A percentile compares a stretch with the other conserved stretches of the same genome.
These are phyloP conservation scores for Phytophthora vignae DNA, from an alignment of 352 stramenopile genomes.

Conservation along the genomic window DNA sequence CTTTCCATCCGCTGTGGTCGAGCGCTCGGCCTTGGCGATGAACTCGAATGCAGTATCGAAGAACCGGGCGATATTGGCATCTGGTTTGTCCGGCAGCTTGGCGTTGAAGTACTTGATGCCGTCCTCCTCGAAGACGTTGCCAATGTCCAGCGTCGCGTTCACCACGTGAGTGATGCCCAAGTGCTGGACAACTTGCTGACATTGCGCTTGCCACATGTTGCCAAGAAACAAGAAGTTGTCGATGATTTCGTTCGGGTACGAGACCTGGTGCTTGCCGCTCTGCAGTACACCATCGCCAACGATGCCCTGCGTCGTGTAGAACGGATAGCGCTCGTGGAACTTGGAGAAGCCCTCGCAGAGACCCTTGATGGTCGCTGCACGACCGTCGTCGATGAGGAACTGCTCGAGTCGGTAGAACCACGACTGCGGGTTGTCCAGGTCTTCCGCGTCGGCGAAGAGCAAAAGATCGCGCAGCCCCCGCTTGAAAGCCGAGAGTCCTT, in stretches of 20 bases:
- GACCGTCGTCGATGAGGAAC: slow-evolving; percentile 57
- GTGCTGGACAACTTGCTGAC: slow-evolving; percentile 54
- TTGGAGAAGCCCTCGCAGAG: slow-evolving; percentile 47
- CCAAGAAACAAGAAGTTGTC: slow-evolving; percentile 72
- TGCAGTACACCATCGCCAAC: slow-evolving; percentile 35
- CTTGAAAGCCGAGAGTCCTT: slow-evolving; percentile 38
- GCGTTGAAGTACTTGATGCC: slow-evolving; percentile 70
- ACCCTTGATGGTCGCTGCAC: slow-evolving; percentile 53
- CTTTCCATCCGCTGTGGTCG: slow-evolving; percentile 12
- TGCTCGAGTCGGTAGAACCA: slow-evolving; percentile 49
- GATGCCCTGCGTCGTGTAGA: slow-evolving; percentile 58
- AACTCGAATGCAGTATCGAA: slow-evolving; percentile 63
- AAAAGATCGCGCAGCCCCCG: slow-evolving; percentile 63
- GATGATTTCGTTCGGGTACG: slow-evolving; percentile 79
- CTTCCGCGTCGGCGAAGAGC: slow-evolving; percentile 50
- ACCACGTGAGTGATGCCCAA: slow-evolving; percentile 81
- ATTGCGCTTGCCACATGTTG: slow-evolving; percentile 81
- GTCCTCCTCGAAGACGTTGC: slow-evolving; percentile 58
- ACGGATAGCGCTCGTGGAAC: slow-evolving; percentile 67
- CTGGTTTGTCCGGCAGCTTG: slow-evolving; percentile 56
- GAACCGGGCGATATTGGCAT: slow-evolving; percentile 52
- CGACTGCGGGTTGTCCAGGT: slow-evolving; percentile 30
- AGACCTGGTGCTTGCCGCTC: slow-evolving; percentile 47
- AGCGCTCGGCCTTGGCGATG: slow-evolving; percentile 42
- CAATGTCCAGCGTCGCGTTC: slow-evolving; percentile 66